A percentile compares a stretch with the other conserved stretches of the same genome.
phyloP scores from a whole-genome alignment of 2,329 filamentous ascomycete genomes.

The Helminthosporium solani region DNA sequence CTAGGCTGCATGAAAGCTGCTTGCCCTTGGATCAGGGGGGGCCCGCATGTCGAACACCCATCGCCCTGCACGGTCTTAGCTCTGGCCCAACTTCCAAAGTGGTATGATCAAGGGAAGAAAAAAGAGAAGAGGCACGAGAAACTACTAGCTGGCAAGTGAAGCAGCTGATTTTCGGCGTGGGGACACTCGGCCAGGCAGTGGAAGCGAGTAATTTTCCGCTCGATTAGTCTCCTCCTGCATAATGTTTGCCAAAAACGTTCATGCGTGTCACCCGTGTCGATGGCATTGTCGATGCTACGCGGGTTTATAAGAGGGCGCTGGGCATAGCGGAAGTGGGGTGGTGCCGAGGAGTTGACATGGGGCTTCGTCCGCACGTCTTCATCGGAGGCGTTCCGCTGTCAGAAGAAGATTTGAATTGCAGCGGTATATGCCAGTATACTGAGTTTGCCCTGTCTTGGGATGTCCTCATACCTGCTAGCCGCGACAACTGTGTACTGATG shows the following conservation, averaged over 20 bases:
- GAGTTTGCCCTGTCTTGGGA: not conserved
- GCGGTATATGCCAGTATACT: not conserved
- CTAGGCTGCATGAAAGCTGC: too few species aligned
- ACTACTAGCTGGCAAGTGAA: too few species aligned
- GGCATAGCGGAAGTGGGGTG: not conserved
- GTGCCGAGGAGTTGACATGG: not conserved
- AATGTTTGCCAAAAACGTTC: not conserved
- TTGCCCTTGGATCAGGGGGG: too few species aligned
- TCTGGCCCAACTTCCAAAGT: too few species aligned
- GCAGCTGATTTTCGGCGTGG: too few species aligned
- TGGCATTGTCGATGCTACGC: not conserved
- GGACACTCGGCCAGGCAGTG: too few species aligned
- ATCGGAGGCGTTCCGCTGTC: not conserved
- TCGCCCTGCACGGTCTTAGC: too few species aligned
- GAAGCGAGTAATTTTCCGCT: too few species aligned
- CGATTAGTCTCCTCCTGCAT: not conserved
- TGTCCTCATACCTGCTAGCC: not conserved
- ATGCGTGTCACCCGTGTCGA: not conserved
- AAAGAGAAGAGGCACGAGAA: too few species aligned
- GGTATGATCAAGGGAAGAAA: too few species aligned
- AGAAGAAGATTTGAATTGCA: not conserved
- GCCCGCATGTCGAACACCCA: too few species aligned
- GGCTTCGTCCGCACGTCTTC: not conserved
- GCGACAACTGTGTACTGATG: too few species aligned
- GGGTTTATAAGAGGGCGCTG: not conserved